Base-by-base conservation (phyloP, 176 grass and related monocot species). In the Echinochloa phyllopogon region DNA sequence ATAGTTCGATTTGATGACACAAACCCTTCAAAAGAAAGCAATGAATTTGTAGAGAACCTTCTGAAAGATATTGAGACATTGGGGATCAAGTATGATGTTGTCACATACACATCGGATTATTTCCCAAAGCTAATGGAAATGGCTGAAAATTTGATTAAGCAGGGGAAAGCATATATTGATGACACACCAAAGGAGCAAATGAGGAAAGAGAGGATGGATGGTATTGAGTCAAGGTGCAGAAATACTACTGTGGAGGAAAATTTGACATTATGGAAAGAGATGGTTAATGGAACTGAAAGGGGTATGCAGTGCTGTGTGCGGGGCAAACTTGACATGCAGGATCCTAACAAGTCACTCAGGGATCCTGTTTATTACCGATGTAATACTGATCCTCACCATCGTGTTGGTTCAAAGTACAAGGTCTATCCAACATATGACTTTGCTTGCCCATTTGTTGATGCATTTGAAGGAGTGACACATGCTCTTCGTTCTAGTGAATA, bases 71-170 rank as follows among this genome's bases (percentile, higher is more conserved):
- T 97, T 66, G 80, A 92, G 58, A 97, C 94, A 29, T 50, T 97
- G 44, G 92, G 86, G 66, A 88, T 97, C 73, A 94, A 90, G 61
- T 94, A 92, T 56, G 87, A 97, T 45, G 82, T 49, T 67, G 92
- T 97, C 71, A 97, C 94, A 40, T 97, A 94, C 70, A 97, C 94
- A 82, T 97, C 94, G 20, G 87, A 94, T 76, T 94, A 97, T 86
- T 97, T 97, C n/a, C 82, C 88, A 36, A 74, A 81, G 68, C 84
- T 97, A 65, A 92, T 97, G 87, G 81, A 85, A 74, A 97, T 94
- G 94, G 89, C 88, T 77, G 89, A 97, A 76, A 83, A 69, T 53
- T 80, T 97, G 82, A 82, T 97, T 36, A 70, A 82, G 66, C 77
- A 97, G 70, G 90, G 94, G 33, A 97, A 97, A 78, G 89, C 92